A percentile compares a stretch with the other conserved stretches of the same genome.
phyloP scores from a whole-genome alignment of 331 rosid genomes.

The Rosa hybrid region DNA sequence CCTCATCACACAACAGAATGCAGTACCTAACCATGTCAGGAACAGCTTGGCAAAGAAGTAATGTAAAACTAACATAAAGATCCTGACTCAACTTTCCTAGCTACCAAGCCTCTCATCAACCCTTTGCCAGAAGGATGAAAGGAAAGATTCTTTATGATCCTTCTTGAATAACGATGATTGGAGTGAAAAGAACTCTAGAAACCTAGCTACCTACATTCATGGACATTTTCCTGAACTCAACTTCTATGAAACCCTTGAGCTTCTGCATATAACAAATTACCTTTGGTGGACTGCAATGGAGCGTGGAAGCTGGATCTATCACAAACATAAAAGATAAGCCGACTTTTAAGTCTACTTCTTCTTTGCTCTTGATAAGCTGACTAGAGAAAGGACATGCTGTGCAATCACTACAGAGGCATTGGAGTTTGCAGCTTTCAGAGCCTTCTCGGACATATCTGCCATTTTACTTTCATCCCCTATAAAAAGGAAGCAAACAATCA shows the following conservation, averaged over 20 bases:
- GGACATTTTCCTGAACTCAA: not conserved
- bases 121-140: not conserved
- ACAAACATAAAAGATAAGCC: not conserved
- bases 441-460: conserved; percentile 78
- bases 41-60: not conserved
- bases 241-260: not conserved
- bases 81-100: not conserved
- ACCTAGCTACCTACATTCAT: conserved; percentile 11
- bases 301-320: not conserved
- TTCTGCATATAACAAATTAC: not conserved
- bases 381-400: conserved; percentile 53
- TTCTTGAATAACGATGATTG: not conserved
- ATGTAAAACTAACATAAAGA: not conserved
- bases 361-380: conserved; percentile 34
- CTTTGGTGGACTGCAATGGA: conserved; percentile 4
- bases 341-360: not conserved
- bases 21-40: not conserved
- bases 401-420: conserved; percentile 65
- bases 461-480: conserved; percentile 61
- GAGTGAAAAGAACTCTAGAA: not conserved
- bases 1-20: not conserved
- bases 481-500: not conserved
- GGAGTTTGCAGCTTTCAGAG: conserved; percentile 59
- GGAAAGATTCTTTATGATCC: not conserved
- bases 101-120: not conserved